Base-by-base conservation (phyloP, 1,284 basidiomycete genomes). In the Acaromyces ingoldii region DNA sequence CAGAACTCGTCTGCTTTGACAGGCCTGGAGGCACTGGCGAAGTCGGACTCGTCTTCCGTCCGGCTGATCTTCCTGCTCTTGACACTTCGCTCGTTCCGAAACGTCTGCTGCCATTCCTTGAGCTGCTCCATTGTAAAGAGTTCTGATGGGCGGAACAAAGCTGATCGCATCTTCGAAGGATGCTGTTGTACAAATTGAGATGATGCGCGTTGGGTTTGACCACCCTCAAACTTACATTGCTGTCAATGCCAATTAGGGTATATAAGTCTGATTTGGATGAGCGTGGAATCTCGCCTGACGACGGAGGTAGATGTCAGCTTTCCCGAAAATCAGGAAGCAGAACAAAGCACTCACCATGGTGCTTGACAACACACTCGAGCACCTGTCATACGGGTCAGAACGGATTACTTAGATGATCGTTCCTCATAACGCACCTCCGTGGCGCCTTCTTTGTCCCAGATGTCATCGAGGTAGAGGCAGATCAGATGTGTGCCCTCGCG, bases 111-210 rank as follows among this genome's bases (percentile, higher is more conserved):
- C 42, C 42, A 45, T 30, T 45, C 42, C 6, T 28, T 22, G 4
- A 45, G 17, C 13, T 22, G 6, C 21, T 45, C 42, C 17, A 19
- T 13, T 4, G 4, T 45, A 31, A 45, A 45, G 6, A 45, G 4
- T 30, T 45, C 42, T n/a, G 42, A 28, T n/a, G 42, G 42, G n/a
- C 42, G 42, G 34, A 31, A 45, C 10, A 45, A 31, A 15, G 42
- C 34, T 4, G 17, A 22, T 45, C 42, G 42, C 17, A 45, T 13
- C 25, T 45, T 45, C 11, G 42, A 45, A 15, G 42, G 42, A 30
- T 45, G 42, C 17, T 45, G 19, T 11, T 34, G 19, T 13, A 13
- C n/a, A 13, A n/a, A 34, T 34, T 19, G 19, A 13, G 33, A 13
- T 19, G 33, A 13, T 34, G 19, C 33, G 19, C 33, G 33, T 34